Evolutionary conservation across 1,139 yeast genomes (phyloP).

Genomic region (Nakaseomyces sp.): DNA sequence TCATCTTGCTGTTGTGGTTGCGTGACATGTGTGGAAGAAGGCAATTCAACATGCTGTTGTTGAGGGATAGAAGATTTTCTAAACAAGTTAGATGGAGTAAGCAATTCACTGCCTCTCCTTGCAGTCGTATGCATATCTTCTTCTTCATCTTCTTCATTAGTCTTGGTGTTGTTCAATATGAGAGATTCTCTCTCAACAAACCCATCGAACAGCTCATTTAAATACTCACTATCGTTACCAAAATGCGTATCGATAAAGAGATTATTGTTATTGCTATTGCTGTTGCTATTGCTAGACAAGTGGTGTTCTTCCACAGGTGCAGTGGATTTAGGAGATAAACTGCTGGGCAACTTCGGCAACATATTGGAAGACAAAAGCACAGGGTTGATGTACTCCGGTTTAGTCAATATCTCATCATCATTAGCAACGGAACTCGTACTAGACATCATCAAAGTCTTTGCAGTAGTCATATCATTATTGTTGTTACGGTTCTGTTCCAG

Average conservation of each 20-base stretch:
- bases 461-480: neutral
- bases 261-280: neutral
- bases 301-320: neutral
- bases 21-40: slow-evolving; percentile 1
- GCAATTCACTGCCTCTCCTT: neutral
- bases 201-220: neutral
- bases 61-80: neutral
- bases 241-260: neutral
- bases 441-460: too few species aligned
- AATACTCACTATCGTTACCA: neutral
- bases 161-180: neutral
- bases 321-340: neutral
- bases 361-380: slow-evolving; percentile 3
- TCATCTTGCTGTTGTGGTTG: slow-evolving; percentile 9
- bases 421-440: neutral
- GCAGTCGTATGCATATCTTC: neutral
- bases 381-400: slow-evolving; percentile 5
- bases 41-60: neutral
- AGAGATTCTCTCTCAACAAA: neutral
- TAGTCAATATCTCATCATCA: slow-evolving; percentile 1
- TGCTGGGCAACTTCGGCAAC: slow-evolving; percentile 4
- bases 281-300: too few species aligned
- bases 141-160: neutral
- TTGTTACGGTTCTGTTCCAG: neutral
- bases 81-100: neutral